Percentiles rank a stretch among this genome's conserved stretches.
Evolutionary conservation across 139 green algal species (phyloP).

Genomic region (Asterochloris erici): DNA sequence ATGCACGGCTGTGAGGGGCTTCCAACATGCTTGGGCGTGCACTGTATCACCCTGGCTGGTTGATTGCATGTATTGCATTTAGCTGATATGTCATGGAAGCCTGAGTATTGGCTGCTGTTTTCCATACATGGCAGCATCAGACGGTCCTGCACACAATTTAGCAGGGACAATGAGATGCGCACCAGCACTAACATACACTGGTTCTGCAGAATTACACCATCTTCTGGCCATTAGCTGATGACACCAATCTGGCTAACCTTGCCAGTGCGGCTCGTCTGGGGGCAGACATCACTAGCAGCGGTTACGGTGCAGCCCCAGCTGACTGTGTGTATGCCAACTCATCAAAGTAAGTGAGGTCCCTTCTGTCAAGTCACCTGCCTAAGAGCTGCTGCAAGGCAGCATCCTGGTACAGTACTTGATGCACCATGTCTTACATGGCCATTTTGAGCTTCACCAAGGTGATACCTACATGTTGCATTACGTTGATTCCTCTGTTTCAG

Average conservation of each 20-base stretch:
- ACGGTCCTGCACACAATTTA: too few species aligned
- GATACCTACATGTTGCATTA: neutral
- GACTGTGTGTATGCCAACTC: conserved; percentile 10
- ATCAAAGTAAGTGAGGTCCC: neutral
- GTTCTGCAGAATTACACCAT: neutral
- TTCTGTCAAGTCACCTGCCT: neutral
- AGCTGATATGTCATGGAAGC: too few species aligned
- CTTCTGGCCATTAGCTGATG: conserved; percentile 3
- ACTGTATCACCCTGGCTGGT: too few species aligned
- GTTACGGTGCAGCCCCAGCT: neutral
- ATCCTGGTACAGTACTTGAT: neutral
- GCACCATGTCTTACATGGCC: neutral
- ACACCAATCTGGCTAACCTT: conserved; percentile 10
- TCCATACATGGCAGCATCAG: too few species aligned
- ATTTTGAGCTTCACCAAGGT: too few species aligned
- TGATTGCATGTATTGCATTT: too few species aligned
- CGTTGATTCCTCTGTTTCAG: neutral
- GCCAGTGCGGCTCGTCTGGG: neutral
- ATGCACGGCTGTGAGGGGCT: too few species aligned
- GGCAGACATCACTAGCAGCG: neutral
- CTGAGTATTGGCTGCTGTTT: too few species aligned
- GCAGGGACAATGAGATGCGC: too few species aligned
- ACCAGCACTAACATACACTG: too few species aligned
- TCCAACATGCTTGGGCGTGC: too few species aligned
- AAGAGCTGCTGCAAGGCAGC: neutral